Evolutionary conservation across 1,139 yeast genomes (phyloP).

Genomic region (Pichia sp.): DNA sequence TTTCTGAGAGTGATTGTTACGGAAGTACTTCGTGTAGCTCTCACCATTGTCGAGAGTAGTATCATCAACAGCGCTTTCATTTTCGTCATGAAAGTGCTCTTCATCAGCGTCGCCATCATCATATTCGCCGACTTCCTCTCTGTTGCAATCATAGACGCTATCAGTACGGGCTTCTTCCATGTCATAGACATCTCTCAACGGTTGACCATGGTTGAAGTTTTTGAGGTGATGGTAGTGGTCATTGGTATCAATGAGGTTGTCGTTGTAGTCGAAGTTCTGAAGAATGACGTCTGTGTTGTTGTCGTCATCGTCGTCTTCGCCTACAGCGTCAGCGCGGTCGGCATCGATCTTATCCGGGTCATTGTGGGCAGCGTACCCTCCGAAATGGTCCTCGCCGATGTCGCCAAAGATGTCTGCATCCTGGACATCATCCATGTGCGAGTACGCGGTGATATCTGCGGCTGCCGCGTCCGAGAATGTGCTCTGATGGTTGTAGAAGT

Average conservation of each 20-base stretch:
- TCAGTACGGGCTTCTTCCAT: not conserved
- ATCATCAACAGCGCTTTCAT: not conserved
- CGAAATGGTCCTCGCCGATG: not conserved
- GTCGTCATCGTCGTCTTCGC: slow-evolving; percentile 11
- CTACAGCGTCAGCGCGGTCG: slow-evolving; percentile 16
- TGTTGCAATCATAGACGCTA: not conserved
- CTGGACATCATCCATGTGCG: not conserved
- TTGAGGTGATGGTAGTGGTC: not conserved
- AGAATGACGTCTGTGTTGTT: not conserved
- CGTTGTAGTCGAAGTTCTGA: not conserved
- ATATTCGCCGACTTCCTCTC: no score
- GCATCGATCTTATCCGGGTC: not conserved
- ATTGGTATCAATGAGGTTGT: no score
- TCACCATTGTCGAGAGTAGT: slow-evolving; percentile 4
- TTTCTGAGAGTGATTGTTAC: slow-evolving; percentile 5
- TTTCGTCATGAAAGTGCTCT: no score
- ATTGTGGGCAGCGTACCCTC: not conserved
- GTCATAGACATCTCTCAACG: not conserved
- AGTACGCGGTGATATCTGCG: not conserved
- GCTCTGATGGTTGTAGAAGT: not conserved
- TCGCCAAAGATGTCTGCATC: not conserved
- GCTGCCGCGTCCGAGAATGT: not conserved
- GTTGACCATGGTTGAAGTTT: not conserved
- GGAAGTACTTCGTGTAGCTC: slow-evolving; percentile 8
- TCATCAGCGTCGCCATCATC: no score